Base-by-base conservation (phyloP, 169 alveolate species). In the Plasmodium inui region DNA sequence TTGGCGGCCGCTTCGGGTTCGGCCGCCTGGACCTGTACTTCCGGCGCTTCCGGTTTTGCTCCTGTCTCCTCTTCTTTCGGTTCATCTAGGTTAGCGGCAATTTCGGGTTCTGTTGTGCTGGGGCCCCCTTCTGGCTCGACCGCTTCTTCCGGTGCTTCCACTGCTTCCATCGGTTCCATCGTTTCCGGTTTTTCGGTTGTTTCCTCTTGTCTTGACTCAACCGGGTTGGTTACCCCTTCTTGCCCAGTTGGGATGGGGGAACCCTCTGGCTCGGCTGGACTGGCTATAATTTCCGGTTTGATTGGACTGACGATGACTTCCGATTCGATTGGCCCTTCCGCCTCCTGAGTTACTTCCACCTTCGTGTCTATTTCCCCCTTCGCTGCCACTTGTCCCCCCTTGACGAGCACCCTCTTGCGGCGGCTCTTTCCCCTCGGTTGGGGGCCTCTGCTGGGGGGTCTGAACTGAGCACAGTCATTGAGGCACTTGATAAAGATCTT, bases 401-500 rank as follows among this genome's bases (percentile, higher is more conserved):
- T 94, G 95, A 32, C 84, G 89, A 78, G 86, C 93, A 39, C 76
- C 37, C 41, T 10, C 37, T 67, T 67, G 30, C 30, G 30, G 76
- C n/a, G 76, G 37, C 39, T 9, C 96, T 41, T 90, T 94, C 82
- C 84, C 95, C 37, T 88, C 96, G 46, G 93, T 26, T 85, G 95
- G 78, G 82, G 96, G 72, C 89, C 93, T 37, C 84, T 90, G 72
- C 76, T 86, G 82, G 84, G 82, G 19, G 95, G 80, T 10, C 61
- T 82, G 53, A 92, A 95, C 44, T 81, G 93, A 46, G 99, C 97
- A 41, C 98, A 98, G 39, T 98, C 97, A 93, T 98, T 98, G 76
- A 99, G 97, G 46, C 99, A 99, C 84, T 99, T 96, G 91, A 98
- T 97, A 46, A 98, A 98, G 46, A 98, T 99, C 82, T 97, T 96